Evolutionary conservation across 768 basidiomycete genomes (phyloP).

Genomic region (Mycena pura): DNA sequence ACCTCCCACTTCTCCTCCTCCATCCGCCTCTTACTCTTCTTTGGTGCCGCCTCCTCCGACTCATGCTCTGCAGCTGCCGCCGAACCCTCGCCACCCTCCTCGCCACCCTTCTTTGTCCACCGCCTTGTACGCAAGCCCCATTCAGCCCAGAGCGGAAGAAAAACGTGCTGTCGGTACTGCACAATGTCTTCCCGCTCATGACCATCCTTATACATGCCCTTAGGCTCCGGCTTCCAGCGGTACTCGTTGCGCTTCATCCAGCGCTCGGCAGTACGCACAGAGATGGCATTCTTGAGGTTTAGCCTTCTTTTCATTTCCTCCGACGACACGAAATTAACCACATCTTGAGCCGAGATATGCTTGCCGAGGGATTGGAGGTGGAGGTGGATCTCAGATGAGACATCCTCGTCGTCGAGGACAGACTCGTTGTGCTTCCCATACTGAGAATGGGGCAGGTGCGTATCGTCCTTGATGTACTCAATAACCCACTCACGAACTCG

Average conservation of each 20-base stretch:
- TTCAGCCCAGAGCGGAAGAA: conserved; percentile 26
- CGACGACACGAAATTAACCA: no score
- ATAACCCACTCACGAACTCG: no score
- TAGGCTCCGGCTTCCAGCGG: conserved; percentile 30
- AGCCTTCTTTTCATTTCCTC: no score
- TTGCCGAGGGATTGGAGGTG: no score
- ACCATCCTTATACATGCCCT: conserved; percentile 42
- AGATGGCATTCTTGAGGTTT: no score
- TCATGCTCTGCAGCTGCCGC: background rate
- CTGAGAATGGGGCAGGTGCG: no score
- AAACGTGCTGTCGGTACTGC: conserved; percentile 34
- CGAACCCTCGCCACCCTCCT: background rate
- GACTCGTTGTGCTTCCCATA: no score
- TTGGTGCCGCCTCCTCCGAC: background rate
- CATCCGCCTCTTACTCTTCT: background rate
- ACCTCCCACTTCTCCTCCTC: background rate
- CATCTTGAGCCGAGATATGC: no score
- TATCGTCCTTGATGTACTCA: no score
- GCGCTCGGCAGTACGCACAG: conserved; percentile 37
- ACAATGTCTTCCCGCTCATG: conserved; percentile 43
- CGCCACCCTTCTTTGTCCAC: conserved; percentile 4
- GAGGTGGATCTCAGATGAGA: no score
- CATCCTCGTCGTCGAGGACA: no score
- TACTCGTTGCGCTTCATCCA: conserved; percentile 42
- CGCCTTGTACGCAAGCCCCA: conserved; percentile 12